These are phyloP conservation scores for Rhynchospora pubera DNA, from an alignment of 176 grass and related monocot species.

Conservation along the genomic window DNA sequence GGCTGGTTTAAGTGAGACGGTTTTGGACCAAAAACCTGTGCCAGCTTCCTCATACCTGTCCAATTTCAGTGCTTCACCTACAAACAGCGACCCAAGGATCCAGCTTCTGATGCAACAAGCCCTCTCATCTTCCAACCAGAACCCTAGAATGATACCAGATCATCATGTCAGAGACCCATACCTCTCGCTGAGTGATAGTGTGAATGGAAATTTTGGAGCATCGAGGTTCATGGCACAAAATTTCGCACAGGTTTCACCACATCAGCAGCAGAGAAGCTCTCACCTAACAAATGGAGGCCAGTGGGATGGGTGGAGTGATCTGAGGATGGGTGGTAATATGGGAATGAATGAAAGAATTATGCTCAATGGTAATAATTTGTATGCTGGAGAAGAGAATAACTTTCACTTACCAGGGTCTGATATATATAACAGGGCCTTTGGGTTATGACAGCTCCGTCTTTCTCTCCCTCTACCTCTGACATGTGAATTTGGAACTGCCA, in stretches of 20 bases:
- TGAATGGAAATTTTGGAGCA: slow-evolving; percentile 61
- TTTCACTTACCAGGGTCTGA: slow-evolving; percentile 53
- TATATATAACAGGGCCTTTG: slow-evolving; percentile 76
- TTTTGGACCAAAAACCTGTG: slow-evolving; percentile 38
- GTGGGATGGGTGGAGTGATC: slow-evolving; percentile 72
- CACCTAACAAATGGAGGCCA: slow-evolving; percentile 45
- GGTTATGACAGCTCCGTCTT: slow-evolving; percentile 38
- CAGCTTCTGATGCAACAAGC: slow-evolving; percentile 62
- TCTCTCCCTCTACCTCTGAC: background rate
- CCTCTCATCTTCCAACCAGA: slow-evolving; percentile 51
- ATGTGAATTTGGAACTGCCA: slow-evolving; percentile 24
- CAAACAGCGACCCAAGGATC: slow-evolving; percentile 53
- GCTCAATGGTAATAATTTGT: slow-evolving; percentile 34
- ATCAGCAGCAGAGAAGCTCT: slow-evolving; percentile 45
- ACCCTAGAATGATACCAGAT: slow-evolving; percentile 40
- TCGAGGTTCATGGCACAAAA: slow-evolving; percentile 50
- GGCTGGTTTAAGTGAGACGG: slow-evolving; percentile 51
- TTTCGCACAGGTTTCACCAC: slow-evolving; percentile 40
- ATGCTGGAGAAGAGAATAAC: slow-evolving; percentile 47
- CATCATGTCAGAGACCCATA: slow-evolving; percentile 36
- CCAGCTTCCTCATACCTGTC: slow-evolving; percentile 33
- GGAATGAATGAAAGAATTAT: slow-evolving; percentile 36
- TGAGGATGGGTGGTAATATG: slow-evolving; percentile 37
- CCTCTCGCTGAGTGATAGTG: background rate
- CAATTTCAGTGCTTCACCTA: slow-evolving; percentile 34